A percentile compares a stretch with the other conserved stretches of the same genome.
Conservation (phyloP, 305 asterid genomes). For the Fraxinus floribunda region DNA sequence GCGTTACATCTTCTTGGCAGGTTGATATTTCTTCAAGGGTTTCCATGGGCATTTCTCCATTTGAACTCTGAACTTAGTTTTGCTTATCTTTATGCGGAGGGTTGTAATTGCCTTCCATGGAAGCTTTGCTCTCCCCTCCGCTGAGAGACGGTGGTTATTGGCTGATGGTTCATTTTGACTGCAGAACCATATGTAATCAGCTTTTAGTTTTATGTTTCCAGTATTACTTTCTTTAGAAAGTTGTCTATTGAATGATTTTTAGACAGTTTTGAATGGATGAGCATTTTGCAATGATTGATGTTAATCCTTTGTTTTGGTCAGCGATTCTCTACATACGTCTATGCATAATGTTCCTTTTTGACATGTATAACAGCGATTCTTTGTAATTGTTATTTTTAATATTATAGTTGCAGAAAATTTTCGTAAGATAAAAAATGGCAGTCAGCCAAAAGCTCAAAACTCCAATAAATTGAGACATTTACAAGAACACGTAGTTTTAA, state of each 20-base stretch:
- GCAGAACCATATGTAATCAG: background rate
- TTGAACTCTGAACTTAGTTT: background rate
- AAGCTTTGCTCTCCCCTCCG: background rate
- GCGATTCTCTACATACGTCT: background rate
- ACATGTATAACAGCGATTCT: background rate
- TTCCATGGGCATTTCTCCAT: background rate
- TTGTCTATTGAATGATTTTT: background rate
- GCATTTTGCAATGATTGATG: background rate
- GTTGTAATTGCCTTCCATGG: background rate
- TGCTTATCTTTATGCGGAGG: background rate
- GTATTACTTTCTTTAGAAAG: background rate
- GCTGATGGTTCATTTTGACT: constrained; percentile 8
- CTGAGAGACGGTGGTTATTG: background rate
- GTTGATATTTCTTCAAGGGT: background rate
- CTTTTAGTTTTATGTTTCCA: background rate
- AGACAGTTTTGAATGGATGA: background rate
- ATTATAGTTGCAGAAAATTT: background rate
- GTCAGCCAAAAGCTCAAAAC: background rate
- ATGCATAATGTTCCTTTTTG: background rate
- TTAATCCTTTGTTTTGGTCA: background rate
- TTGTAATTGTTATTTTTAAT: background rate
- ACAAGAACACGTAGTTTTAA: background rate
- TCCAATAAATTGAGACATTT: background rate
- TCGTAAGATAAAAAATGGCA: background rate
- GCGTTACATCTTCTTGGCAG: background rate